Evolutionary conservation across 768 basidiomycete genomes (phyloP).

Genomic region (Gloeostereum incarnatum): DNA sequence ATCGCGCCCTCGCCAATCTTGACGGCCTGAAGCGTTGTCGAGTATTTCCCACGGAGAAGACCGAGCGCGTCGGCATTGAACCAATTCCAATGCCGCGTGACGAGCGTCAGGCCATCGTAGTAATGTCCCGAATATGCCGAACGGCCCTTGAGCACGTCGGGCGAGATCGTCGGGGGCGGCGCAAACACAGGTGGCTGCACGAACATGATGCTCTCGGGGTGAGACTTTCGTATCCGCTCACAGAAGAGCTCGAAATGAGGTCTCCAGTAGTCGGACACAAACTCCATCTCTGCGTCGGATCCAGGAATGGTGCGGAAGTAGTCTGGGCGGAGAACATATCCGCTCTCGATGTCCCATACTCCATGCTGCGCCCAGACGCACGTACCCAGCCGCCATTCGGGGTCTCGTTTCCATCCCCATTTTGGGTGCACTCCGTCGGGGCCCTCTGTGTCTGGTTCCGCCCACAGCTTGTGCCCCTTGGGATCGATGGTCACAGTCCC

Average conservation of each 20-base stretch:
- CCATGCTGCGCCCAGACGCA: conserved; percentile 87
- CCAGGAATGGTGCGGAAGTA: conserved; percentile 58
- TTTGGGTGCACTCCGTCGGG: conserved; percentile 45
- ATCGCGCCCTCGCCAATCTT: conserved; percentile 81
- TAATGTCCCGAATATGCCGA: conserved; percentile 78
- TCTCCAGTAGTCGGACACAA: conserved; percentile 73
- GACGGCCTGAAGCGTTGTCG: conserved; percentile 56
- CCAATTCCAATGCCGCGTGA: conserved; percentile 92
- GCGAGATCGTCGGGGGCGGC: conserved; percentile 53
- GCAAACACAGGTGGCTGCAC: conserved; percentile 89
- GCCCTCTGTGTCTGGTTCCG: conserved; percentile 37
- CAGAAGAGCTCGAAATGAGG: conserved; percentile 57
- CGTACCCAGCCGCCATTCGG: conserved; percentile 62
- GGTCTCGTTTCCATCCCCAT: conserved; percentile 82
- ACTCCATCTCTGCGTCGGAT: conserved; percentile 40
- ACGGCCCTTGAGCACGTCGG: conserved; percentile 53
- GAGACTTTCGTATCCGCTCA: conserved; percentile 48
- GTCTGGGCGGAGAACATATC: conserved; percentile 55
- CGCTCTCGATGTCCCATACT: conserved; percentile 77
- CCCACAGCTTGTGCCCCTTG: conserved; percentile 72
- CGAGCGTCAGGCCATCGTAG: conserved; percentile 89
- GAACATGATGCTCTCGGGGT: conserved; percentile 84
- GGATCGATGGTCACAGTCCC: conserved; percentile 83
- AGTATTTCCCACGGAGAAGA: conserved; percentile 77
- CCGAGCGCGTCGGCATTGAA: conserved; percentile 95